phyloP scores from a whole-genome alignment of 805 yeast genomes.

The Lipomyces anomalus region DNA sequence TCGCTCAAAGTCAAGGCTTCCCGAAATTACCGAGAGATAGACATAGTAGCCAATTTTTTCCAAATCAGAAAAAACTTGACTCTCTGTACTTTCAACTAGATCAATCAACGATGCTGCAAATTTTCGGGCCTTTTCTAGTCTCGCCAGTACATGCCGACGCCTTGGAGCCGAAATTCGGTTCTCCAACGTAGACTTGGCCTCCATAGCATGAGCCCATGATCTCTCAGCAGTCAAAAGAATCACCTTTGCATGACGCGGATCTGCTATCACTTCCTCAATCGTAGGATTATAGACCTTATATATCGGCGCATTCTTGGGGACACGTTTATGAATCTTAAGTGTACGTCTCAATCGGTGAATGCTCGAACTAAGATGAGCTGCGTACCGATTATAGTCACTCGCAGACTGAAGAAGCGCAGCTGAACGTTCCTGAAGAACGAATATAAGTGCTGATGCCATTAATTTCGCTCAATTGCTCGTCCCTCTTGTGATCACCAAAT shows the following conservation, averaged over 20 bases:
- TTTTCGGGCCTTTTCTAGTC: constrained; percentile 58
- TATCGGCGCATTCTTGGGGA: constrained; percentile 43
- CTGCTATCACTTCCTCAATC: constrained; percentile 45
- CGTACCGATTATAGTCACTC: constrained; percentile 60
- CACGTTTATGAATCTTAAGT: constrained; percentile 52
- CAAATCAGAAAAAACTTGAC: constrained; percentile 20
- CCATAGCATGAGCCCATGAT: constrained; percentile 63
- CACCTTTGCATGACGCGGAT: constrained; percentile 51
- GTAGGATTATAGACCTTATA: constrained; percentile 42
- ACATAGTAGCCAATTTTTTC: constrained; percentile 26
- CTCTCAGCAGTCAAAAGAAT: constrained; percentile 71
- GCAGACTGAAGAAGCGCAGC: constrained; percentile 54
- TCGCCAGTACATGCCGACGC: constrained; percentile 53
- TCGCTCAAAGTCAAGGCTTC: constrained; percentile 46
- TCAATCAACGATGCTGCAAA: constrained; percentile 7
- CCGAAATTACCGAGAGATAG: constrained; percentile 45
- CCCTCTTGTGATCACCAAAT: too few species aligned
- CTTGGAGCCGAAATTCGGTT: constrained; percentile 29
- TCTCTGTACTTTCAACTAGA: not conserved
- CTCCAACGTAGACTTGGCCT: constrained; percentile 41
- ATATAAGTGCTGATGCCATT: not conserved
- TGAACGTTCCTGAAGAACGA: constrained; percentile 43
- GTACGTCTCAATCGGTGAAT: constrained; percentile 61
- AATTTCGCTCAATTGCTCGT: too few species aligned
- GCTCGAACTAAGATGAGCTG: constrained; percentile 54